Base-by-base conservation (phyloP, 495 filamentous ascomycete genomes). In the Penicillium longicatenatum region DNA sequence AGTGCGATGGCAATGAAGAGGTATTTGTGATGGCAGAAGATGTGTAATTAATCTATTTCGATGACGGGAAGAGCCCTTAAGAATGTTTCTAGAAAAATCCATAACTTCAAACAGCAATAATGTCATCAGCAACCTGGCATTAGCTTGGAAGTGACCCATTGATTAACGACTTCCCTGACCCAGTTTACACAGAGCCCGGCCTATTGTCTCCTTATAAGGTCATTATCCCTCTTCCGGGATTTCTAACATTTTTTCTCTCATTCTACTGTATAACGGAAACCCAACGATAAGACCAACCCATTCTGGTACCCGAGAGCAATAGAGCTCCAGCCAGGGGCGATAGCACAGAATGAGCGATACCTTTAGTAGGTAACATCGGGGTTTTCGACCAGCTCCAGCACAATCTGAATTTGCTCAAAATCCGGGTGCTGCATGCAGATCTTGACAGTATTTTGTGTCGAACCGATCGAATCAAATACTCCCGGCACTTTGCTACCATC, bases 381-480 rank as follows among this genome's bases (percentile, higher is more conserved):
- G n/a, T 98, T 98, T 59, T 97, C 81, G 64, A 97, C 70, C 82
- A 98, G 81, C 73, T 98, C 94, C 60, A 98, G 72, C 54, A 98
- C 87, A 59, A 98, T 84, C 76, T 95, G 92, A 57, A 82, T 86
- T 19, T 88, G 82, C 46, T 90, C 80, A 55, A 87, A 76, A 72
- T 95, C 89, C 1, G 94, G 94, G 74, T 98, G 93, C 63, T 91
- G 91, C 90, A 98, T 93, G 59, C 88, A 89, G 41, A 98, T 84
- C 81, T 98, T 98, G 52, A 98, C 86, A 2, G 87, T 96, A 55
- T 86, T 16, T 17, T 31, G 85, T 70, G 2, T 30, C 53, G 21
- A 39, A 46, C 52, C 67, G 14, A 70, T 70, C 8, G 65, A 71
- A 14, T 69, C 68, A 5, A 70, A 71, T 1, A 68, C 68, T 5